These are phyloP conservation scores for Verticillium nonalfalfae DNA, from an alignment of 2,329 filamentous ascomycete genomes.

Conservation along the genomic window DNA sequence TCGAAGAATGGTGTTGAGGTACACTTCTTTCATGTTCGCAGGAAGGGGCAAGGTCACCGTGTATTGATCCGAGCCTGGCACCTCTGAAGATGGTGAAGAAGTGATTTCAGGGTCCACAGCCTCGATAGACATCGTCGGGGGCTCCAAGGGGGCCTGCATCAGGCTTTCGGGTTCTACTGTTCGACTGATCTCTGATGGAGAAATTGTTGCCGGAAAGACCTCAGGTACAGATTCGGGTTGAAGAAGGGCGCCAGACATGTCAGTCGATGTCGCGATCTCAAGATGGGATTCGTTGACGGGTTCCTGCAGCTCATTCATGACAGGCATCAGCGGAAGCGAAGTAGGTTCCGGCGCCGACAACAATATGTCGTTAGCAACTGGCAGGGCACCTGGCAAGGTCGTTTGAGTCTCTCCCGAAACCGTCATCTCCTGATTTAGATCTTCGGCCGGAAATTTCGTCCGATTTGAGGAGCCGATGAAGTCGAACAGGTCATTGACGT, in stretches of 20 bases:
- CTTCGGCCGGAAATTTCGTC: neutral
- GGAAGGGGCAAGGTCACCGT: constrained; percentile 52
- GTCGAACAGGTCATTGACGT: neutral
- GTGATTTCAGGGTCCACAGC: constrained; percentile 1
- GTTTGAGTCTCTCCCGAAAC: neutral
- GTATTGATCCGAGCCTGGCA: constrained; percentile 26
- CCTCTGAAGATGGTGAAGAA: neutral
- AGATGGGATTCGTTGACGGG: neutral
- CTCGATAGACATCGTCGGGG: neutral
- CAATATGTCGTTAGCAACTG: neutral
- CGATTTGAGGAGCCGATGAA: neutral
- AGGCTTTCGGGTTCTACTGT: constrained; percentile 16
- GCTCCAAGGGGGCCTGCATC: constrained; percentile 5
- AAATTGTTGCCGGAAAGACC: constrained; percentile 22
- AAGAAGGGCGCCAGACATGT: neutral
- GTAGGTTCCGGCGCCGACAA: neutral
- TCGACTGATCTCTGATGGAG: constrained; percentile 29
- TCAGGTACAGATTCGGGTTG: neutral
- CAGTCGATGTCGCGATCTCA: neutral
- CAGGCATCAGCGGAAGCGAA: neutral
- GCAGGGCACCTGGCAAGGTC: neutral
- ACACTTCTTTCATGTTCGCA: constrained; percentile 43
- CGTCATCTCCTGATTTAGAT: neutral
- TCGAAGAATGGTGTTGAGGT: constrained; percentile 40
- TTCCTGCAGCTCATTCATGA: neutral